Base-by-base conservation (phyloP, 805 yeast species). In the Suhomyces vadensis region DNA sequence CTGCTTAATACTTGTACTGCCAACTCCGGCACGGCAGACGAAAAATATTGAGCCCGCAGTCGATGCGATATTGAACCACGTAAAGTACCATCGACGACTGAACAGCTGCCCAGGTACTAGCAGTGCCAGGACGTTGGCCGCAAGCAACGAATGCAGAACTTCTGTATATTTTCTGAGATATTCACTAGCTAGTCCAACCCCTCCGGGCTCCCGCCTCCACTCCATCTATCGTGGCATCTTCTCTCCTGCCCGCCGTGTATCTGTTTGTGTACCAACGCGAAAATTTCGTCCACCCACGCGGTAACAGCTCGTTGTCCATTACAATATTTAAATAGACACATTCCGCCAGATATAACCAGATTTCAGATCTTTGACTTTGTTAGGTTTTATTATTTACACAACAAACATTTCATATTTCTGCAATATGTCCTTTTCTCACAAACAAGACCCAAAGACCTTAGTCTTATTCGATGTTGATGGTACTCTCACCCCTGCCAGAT, bases 391-490 rank as follows among this genome's bases (percentile, higher is more conserved):
- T 29, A 14, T 29, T 16, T 33, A 10, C 4, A 31, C n/a, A 17
- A 33, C 11, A 20, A 10, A 9, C n/a, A 5, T n/a, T 33, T 10
- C 31, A 6, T 24, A 24, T 10, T 10, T 10, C 26, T 24, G 7
- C 7, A 33, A 33, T 36, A 77, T 71, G 79, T 81, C 85, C 53
- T 87, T 85, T 62, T 69, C 88, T 31, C 73, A 85, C 64, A 83
- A 82, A 69, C 86, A 87, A 73, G 77, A 83, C 55, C 95, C 95
- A 64, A 85, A 88, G 58, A 85, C 88, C 52, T 77, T 94, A 61
- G 95, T 88, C 55, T 82, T 94, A 54, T 94, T 94, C 72, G 99
- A 94, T 62, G 99, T 94, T 55, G 99, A 94, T 67, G 99, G 97
- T 55, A 94, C 99, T 46, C 79, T 94, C 69, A 92, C 98, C 33